phyloP scores from a whole-genome alignment of 345 rosid genomes.

The Lagerstroemia speciosa region DNA sequence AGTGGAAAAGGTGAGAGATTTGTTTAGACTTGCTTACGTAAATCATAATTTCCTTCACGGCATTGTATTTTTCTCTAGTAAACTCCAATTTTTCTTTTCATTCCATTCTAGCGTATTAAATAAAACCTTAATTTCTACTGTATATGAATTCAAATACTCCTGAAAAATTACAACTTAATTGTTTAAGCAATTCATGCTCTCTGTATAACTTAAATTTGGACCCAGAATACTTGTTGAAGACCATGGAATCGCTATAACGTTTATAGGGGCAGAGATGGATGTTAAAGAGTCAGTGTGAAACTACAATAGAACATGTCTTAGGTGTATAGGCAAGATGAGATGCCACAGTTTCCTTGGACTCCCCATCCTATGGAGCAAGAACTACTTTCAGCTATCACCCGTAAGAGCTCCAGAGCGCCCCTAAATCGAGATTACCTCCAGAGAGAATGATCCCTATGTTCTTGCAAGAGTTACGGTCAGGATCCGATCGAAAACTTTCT shows the following conservation, averaged over 20 bases:
- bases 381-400: neutral
- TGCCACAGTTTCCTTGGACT: neutral
- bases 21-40: neutral
- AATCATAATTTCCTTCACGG: too few relatives aligned
- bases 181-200: too few relatives aligned
- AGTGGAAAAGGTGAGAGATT: neutral
- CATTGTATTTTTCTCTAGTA: too few relatives aligned
- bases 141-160: too few relatives aligned
- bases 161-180: too few relatives aligned
- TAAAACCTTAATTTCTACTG: too few relatives aligned
- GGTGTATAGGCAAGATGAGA: neutral
- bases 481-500: slow-evolving; percentile 41
- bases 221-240: too few relatives aligned
- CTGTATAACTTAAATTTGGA: too few relatives aligned
- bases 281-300: neutral
- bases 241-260: neutral
- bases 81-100: too few relatives aligned
- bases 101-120: too few relatives aligned
- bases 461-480: slow-evolving; percentile 45
- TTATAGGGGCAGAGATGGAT: neutral
- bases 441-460: slow-evolving; percentile 59
- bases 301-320: neutral
- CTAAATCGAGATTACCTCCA: slow-evolving; percentile 83
- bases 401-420: slow-evolving; percentile 57
- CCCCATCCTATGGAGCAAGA: neutral